Evolutionary conservation across 371 early-diverging fungal species (phyloP), one percentile per base, ranked within the genome.

Genomic region (Mortierella sp.): DNA sequence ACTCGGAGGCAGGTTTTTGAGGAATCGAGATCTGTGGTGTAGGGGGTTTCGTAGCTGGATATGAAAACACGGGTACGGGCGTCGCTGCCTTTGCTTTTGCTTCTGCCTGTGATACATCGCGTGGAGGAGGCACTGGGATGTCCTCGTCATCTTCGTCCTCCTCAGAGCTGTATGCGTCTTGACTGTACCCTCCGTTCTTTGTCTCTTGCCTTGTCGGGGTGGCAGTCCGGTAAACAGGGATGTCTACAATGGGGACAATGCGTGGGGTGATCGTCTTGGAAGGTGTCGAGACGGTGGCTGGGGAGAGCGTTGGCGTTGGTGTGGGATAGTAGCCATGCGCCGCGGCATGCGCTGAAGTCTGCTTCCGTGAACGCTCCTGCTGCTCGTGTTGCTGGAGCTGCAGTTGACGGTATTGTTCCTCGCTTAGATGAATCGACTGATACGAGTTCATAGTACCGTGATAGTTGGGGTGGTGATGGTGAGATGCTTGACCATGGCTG

Each of bases 231-330:
- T 72, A 79, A 28, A 68, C 66, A 37, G 79, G 79, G 15, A 79
- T 72, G 0, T 68, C 72, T 30, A 79, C 66, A n/a, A 72, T 57
- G 25, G 79, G 79, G 14, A 79, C 60, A 19, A 72, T 69, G 19
- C 72, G 72, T 1, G 79, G 79, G 12, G 72, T 69, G 57, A 72
- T 79, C 5, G 71, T 64, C 29, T 67, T 70, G 52, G 71, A 45
- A 12, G 55, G 55, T 1, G n/a, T 16, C 9, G 70, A 45, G 12
- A 56, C 25, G 12, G 61, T 23, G 28, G 46, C 55, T 3, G 60
- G 60, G 26, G 48, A 45, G 4, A 23, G 30, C 16, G 37, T 53
- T 18, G 58, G 63, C 45, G 21, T 28, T 21, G 2, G 50, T 29
- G 66, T 28, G 14, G 69, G 64, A 4, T 45, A 7, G 23, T 77